These are phyloP conservation scores for Macrolepiota dolichaula DNA, from an alignment of 768 basidiomycete genomes.

Conservation along the genomic window DNA sequence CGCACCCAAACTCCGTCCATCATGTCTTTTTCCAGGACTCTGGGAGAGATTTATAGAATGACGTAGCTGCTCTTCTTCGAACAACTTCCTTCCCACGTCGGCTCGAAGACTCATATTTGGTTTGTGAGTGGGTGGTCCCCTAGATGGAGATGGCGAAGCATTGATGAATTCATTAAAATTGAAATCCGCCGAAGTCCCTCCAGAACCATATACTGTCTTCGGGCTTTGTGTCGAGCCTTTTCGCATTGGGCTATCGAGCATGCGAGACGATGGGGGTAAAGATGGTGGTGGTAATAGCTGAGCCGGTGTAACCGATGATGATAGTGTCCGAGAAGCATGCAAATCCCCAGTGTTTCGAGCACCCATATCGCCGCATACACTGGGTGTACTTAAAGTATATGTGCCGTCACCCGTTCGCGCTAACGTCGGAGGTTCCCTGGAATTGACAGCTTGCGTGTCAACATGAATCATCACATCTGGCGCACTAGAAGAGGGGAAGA, in stretches of 20 bases:
- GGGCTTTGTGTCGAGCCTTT: constrained; percentile 10
- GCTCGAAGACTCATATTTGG: constrained; percentile 50
- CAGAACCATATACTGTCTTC: constrained; percentile 14
- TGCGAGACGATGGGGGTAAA: constrained; percentile 7
- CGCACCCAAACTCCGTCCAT: constrained; percentile 32
- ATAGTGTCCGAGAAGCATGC: constrained; percentile 5
- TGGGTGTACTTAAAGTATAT: constrained; percentile 41
- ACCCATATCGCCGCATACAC: constrained; percentile 32
- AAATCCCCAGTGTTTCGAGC: constrained; percentile 14
- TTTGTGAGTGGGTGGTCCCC: constrained; percentile 32
- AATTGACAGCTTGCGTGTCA: not conserved
- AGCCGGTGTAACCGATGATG: constrained; percentile 7
- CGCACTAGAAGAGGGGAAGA: constrained; percentile 48
- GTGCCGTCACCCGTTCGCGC: constrained; percentile 36
- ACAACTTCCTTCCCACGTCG: constrained; percentile 64
- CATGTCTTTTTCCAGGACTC: constrained; percentile 22
- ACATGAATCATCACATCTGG: constrained; percentile 2
- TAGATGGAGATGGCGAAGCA: constrained; percentile 62
- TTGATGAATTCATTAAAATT: constrained; percentile 73
- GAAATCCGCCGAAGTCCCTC: constrained; percentile 38
- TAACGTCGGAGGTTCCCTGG: constrained; percentile 18
- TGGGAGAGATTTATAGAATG: constrained; percentile 5
- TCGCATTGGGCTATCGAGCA: constrained; percentile 17
- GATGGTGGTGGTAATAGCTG: constrained; percentile 23
- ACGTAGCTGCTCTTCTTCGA: constrained; percentile 67